Evolutionary conservation across 75 land plant genomes (phyloP).

Genomic region (Sequoia sempervirens): DNA sequence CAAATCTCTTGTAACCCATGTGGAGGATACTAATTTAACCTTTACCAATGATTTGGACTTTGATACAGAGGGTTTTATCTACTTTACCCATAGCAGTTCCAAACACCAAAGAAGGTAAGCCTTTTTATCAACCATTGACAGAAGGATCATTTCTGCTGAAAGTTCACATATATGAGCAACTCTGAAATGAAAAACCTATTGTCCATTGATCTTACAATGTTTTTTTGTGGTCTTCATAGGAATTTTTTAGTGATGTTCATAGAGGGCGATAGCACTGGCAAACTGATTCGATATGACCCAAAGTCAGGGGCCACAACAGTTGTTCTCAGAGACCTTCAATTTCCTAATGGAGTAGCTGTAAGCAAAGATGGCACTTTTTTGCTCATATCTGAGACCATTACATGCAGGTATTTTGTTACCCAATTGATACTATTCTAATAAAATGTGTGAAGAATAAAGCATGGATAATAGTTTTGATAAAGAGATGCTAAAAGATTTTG

Average conservation of each 20-base stretch:
- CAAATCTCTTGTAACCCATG: conserved; percentile 47
- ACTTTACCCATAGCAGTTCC: conserved; percentile 61
- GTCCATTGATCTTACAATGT: neutral
- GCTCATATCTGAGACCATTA: conserved; percentile 38
- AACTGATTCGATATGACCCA: conserved; percentile 55
- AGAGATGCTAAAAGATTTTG: neutral
- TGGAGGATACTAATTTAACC: conserved; percentile 41
- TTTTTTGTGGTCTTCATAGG: conserved; percentile 21
- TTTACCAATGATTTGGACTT: conserved; percentile 65
- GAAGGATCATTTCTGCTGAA: conserved; percentile 21
- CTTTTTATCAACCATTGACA: conserved; percentile 16
- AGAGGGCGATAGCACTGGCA: conserved; percentile 59
- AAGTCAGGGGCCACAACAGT: conserved; percentile 35
- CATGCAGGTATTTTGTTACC: conserved; percentile 11
- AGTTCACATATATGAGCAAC: conserved; percentile 10
- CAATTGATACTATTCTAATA: neutral
- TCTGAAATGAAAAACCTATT: neutral
- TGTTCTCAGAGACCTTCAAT: conserved; percentile 33
- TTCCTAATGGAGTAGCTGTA: conserved; percentile 66
- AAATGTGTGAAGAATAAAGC: neutral
- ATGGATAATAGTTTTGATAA: neutral
- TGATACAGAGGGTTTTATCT: conserved; percentile 37
- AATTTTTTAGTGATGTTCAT: conserved; percentile 25
- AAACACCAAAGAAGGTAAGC: conserved; percentile 52
- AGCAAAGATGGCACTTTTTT: conserved; percentile 42